Percentiles rank a stretch among this genome's conserved stretches.
phyloP scores from a whole-genome alignment of 495 filamentous ascomycete genomes.

The Massariosphaeria phaeospora region DNA sequence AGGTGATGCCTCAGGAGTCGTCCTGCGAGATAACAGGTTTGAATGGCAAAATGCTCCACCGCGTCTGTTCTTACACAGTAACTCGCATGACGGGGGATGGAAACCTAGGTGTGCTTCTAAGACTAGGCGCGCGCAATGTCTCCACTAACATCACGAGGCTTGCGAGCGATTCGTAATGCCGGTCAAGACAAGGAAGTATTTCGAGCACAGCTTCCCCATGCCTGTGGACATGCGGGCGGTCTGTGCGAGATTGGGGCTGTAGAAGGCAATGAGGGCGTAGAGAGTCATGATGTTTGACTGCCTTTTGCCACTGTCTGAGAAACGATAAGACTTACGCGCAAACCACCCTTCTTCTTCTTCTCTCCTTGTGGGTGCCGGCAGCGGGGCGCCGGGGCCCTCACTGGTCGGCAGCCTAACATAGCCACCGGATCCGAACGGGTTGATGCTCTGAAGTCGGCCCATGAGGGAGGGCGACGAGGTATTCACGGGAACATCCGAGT shows the following conservation, averaged over 20 bases:
- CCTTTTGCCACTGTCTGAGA: slow-evolving; percentile 17
- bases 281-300: not conserved
- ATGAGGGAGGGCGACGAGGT: slow-evolving; percentile 71
- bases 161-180: not conserved
- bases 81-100: not conserved
- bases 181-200: not conserved
- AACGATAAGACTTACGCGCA: slow-evolving; percentile 71
- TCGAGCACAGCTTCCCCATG: not conserved
- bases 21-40: not conserved
- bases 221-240: slow-evolving; percentile 7
- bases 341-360: slow-evolving; percentile 96
- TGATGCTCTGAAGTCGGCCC: slow-evolving; percentile 75
- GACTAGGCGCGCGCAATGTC: slow-evolving; percentile 4
- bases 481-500: slow-evolving; percentile 70
- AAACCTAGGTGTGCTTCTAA: slow-evolving; percentile 3
- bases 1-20: slow-evolving; percentile 17
- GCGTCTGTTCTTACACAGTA: not conserved
- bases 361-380: slow-evolving; percentile 76
- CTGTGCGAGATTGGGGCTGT: slow-evolving; percentile 10
- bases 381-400: slow-evolving; percentile 76
- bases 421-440: slow-evolving; percentile 82
- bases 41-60: slow-evolving; percentile 9
- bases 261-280: slow-evolving; percentile 4
- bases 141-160: slow-evolving; percentile 24
- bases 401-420: slow-evolving; percentile 87